A percentile compares a stretch with the other conserved stretches of the same genome.
phyloP scores from a whole-genome alignment of 2,329 filamentous ascomycete species.

The Pseudogymnoascus sp. region DNA sequence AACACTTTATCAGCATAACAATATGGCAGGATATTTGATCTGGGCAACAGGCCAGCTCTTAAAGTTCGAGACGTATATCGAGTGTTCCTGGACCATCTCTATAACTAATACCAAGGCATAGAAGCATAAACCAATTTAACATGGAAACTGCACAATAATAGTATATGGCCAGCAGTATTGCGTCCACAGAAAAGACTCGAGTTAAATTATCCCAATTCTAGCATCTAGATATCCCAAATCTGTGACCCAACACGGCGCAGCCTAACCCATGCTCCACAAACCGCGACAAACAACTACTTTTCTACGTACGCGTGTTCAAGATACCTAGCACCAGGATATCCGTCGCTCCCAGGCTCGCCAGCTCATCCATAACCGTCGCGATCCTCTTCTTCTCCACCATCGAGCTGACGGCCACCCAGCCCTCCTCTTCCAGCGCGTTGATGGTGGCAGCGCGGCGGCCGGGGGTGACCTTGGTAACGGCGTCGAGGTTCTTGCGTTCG shows the following conservation, averaged over 20 bases:
- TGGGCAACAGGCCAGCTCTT: no score
- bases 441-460: conserved; percentile 91
- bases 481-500: conserved; percentile 57
- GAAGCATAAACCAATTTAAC: no score
- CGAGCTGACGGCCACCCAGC: conserved; percentile 87
- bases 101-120: no score
- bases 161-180: no score
- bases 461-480: conserved; percentile 72
- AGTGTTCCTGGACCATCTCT: no score
- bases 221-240: background rate
- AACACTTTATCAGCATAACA: no score
- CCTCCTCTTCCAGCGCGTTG: conserved; percentile 78
- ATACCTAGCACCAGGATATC: conserved; percentile 31
- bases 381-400: conserved; percentile 67
- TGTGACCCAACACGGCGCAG: background rate
- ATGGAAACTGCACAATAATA: no score
- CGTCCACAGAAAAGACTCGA: background rate
- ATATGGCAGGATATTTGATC: no score
- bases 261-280: background rate
- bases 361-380: conserved; percentile 30
- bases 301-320: conserved; percentile 26
- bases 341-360: conserved; percentile 27
- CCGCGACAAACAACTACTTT: background rate
- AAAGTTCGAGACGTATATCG: no score
- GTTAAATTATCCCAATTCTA: background rate